Conservation (phyloP, 768 basidiomycete species). For the Favolaschia claudopus region DNA sequence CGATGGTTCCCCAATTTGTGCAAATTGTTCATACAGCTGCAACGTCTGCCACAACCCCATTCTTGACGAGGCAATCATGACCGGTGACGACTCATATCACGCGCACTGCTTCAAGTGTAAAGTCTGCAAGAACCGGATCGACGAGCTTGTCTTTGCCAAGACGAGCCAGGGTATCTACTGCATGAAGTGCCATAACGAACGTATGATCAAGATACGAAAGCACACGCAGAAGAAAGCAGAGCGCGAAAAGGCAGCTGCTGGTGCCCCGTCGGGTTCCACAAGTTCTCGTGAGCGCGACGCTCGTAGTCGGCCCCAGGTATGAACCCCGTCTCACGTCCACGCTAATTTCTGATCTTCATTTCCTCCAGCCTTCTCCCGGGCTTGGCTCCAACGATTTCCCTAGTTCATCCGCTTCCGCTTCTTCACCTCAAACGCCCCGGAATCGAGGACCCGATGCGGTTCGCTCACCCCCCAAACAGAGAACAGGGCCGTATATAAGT, state of each 20-base stretch:
- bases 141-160: slow-evolving; percentile 98
- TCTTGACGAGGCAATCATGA: slow-evolving; percentile 99
- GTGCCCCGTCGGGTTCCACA: slow-evolving; percentile 49
- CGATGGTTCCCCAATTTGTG: slow-evolving; percentile 96
- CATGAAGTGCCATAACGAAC: slow-evolving; percentile 97
- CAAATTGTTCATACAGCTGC: slow-evolving; percentile 94
- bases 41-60: slow-evolving; percentile 94
- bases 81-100: slow-evolving; percentile 98
- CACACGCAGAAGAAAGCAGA: slow-evolving; percentile 91
- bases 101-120: slow-evolving; percentile 99
- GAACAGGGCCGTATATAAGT: slow-evolving; percentile 41
- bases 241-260: slow-evolving; percentile 56
- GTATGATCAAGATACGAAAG: slow-evolving; percentile 90
- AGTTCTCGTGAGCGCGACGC: slow-evolving; percentile 51
- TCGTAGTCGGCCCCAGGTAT: slow-evolving; percentile 49
- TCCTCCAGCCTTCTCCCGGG: slow-evolving; percentile 21
- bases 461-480: slow-evolving; percentile 39
- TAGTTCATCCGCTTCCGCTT: slow-evolving; percentile 3
- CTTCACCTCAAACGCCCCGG: slow-evolving; percentile 12
- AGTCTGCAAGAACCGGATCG: slow-evolving; percentile 92
- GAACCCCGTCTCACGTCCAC: slow-evolving; percentile 30
- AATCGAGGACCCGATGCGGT: slow-evolving; percentile 18
- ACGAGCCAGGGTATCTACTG: slow-evolving; percentile 98
- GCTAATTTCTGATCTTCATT: neutral
- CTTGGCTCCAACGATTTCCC: slow-evolving; percentile 11